These are phyloP conservation scores for slime mould (Dictyostelium discoideum) DNA, from an alignment of 78 protist genomes.

Conservation along the genomic window DNA sequence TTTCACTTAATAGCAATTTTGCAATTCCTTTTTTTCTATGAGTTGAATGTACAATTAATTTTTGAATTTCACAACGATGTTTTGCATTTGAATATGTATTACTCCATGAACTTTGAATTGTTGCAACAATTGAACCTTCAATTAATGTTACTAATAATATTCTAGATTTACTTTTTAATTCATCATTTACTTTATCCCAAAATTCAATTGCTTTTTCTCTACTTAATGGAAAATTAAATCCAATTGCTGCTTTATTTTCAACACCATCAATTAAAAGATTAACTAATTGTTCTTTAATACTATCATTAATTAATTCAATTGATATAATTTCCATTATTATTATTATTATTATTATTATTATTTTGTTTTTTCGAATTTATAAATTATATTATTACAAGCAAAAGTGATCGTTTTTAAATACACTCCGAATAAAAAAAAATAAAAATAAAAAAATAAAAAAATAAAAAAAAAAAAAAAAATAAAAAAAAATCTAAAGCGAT, in stretches of 20 bases:
- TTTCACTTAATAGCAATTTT: not conserved
- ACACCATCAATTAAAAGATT: conserved; percentile 1
- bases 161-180: not conserved
- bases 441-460: not conserved
- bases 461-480: not conserved
- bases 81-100: not conserved
- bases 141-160: not conserved
- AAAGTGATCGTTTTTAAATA: not conserved
- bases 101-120: not conserved
- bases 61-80: conserved; percentile 15
- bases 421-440: no score
- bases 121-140: not conserved
- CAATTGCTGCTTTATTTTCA: not conserved
- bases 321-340: not conserved
- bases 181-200: not conserved
- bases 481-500: not conserved
- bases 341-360: not conserved
- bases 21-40: conserved; percentile 2
- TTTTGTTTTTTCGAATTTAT: not conserved
- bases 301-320: not conserved
- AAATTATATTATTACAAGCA: no score
- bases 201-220: not conserved
- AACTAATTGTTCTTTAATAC: not conserved
- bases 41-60: not conserved
- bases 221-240: not conserved